phyloP scores from a whole-genome alignment of 257 asterid species.

The Ophiorrhiza pumila region DNA sequence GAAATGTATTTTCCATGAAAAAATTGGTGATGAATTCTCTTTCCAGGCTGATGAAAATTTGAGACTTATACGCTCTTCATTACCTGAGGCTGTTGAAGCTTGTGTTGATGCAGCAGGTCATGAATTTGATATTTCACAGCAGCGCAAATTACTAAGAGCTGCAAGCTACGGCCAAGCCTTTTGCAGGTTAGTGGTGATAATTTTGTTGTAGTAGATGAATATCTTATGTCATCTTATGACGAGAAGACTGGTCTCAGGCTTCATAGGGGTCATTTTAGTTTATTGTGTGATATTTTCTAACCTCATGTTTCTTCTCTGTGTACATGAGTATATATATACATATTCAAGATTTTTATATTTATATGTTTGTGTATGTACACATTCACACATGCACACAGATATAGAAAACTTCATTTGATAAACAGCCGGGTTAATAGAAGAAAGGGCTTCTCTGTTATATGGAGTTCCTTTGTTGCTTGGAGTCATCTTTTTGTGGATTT shows the following conservation, averaged over 20 bases:
- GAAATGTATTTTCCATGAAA: not conserved
- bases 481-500: slow-evolving; percentile 3
- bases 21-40: slow-evolving; percentile 19
- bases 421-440: not conserved
- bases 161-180: slow-evolving; percentile 98
- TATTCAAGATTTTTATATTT: too few species aligned
- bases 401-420: not conserved
- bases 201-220: not conserved
- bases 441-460: not conserved
- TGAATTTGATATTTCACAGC: slow-evolving; percentile 80
- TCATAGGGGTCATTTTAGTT: not conserved
- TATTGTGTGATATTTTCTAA: not conserved
- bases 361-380: not conserved
- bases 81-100: slow-evolving; percentile 92
- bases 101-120: slow-evolving; percentile 94
- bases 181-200: slow-evolving; percentile 67
- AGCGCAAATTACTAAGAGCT: slow-evolving; percentile 78
- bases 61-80: slow-evolving; percentile 80
- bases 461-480: not conserved
- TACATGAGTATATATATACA: not conserved
- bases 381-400: not conserved
- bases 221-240: not conserved
- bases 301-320: too few species aligned
- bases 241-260: not conserved
- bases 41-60: slow-evolving; percentile 95